phyloP scores from a whole-genome alignment of 2,329 filamentous ascomycete genomes.

The Fusarium albidum region DNA sequence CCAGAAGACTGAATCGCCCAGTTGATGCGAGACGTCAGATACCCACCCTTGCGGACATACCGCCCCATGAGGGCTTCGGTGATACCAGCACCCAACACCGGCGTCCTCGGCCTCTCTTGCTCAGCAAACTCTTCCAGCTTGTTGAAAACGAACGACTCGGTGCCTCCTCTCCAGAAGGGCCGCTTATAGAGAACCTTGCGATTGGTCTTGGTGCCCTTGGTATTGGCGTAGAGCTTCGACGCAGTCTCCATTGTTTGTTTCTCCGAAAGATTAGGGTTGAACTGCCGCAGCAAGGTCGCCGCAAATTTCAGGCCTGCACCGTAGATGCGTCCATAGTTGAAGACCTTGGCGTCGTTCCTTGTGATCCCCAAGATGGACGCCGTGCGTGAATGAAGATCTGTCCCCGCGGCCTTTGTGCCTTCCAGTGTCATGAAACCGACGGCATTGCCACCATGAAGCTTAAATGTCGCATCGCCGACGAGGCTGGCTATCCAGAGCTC shows the following conservation, averaged over 20 bases:
- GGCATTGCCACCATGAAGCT: slow-evolving; percentile 93
- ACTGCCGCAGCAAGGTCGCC: slow-evolving; percentile 86
- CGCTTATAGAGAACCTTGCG: slow-evolving; percentile 75
- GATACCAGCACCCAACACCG: slow-evolving; percentile 92
- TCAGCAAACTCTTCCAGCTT: slow-evolving; percentile 97
- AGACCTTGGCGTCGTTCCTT: slow-evolving; percentile 94
- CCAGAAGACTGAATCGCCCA: slow-evolving; percentile 99
- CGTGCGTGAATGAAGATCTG: slow-evolving; percentile 93
- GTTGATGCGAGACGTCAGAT: slow-evolving; percentile 96
- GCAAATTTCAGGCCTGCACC: slow-evolving; percentile 97
- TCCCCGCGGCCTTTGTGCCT: slow-evolving; percentile 92
- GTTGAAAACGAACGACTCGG: slow-evolving; percentile 98
- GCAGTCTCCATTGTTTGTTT: slow-evolving; percentile 79
- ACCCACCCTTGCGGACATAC: slow-evolving; percentile 87
- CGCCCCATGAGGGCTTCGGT: slow-evolving; percentile 93
- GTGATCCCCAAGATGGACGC: slow-evolving; percentile 93
- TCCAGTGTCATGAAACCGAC: slow-evolving; percentile 99
- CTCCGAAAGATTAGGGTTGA: slow-evolving; percentile 87
- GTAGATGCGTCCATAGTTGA: slow-evolving; percentile 99
- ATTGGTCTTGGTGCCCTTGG: slow-evolving; percentile 87
- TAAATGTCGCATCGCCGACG: slow-evolving; percentile 93
- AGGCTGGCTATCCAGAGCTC: slow-evolving; percentile 98
- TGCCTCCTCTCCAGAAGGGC: slow-evolving; percentile 94
- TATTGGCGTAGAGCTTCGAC: slow-evolving; percentile 82
- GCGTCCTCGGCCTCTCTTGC: slow-evolving; percentile 88